phyloP scores from a whole-genome alignment of 306 rosid genomes.

The Morella rubra region DNA sequence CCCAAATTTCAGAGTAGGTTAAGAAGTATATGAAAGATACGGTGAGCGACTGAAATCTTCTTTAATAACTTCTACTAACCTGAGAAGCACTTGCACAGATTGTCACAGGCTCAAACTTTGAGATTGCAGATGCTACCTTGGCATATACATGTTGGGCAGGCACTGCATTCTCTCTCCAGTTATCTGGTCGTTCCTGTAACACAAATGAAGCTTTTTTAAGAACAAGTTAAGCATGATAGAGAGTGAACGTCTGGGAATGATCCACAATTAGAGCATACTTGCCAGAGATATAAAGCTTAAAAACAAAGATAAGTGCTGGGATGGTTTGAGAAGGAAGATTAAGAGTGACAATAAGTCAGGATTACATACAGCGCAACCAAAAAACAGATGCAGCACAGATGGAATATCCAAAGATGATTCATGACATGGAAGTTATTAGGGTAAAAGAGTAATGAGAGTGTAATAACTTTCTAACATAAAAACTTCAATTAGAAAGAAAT shows the following conservation, averaged over 20 bases:
- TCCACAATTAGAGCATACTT: not conserved
- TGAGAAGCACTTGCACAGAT: conserved; percentile 66
- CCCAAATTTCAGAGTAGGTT: conserved; percentile 10
- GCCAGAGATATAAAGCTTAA: not conserved
- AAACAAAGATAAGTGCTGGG: not conserved
- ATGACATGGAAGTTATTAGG: not conserved
- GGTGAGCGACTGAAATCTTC: not conserved
- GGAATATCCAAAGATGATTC: not conserved
- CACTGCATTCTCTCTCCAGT: conserved; percentile 74
- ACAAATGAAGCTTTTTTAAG: conserved; percentile 14
- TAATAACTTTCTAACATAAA: not conserved
- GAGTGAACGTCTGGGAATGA: not conserved
- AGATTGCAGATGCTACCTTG: conserved; percentile 70
- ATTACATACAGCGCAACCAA: not conserved
- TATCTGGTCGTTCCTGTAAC: conserved; percentile 82
- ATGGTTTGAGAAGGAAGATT: not conserved
- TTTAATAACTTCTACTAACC: conserved; percentile 39
- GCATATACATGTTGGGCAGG: conserved; percentile 62
- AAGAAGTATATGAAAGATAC: conserved; percentile 5
- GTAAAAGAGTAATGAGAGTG: not conserved
- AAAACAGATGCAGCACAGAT: not conserved
- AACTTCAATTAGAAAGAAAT: not conserved
- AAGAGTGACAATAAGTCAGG: not conserved
- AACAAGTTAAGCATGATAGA: not conserved
- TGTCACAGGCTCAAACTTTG: conserved; percentile 78